These are phyloP conservation scores for Stachybotrys chlorohalonatus DNA, from an alignment of 2,329 filamentous ascomycete genomes.

Conservation along the genomic window DNA sequence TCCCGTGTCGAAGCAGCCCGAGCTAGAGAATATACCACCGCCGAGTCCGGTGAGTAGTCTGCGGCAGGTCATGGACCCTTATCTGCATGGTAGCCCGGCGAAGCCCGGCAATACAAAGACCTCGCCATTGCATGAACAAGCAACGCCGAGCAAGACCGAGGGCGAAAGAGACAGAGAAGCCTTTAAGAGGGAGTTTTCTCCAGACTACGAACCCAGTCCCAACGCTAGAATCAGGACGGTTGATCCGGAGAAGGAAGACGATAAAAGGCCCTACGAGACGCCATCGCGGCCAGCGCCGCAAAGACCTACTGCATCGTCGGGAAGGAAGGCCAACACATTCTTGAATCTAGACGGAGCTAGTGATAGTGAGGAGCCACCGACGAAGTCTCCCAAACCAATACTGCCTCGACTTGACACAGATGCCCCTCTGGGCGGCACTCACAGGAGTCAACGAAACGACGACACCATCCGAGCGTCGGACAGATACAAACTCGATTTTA, in stretches of 20 bases:
- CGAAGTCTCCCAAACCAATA: slow-evolving; percentile 7
- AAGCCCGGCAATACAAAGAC: slow-evolving; percentile 6
- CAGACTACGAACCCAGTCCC: slow-evolving; percentile 64
- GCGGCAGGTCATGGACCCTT: slow-evolving; percentile 80
- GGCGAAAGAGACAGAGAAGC: slow-evolving; percentile 14
- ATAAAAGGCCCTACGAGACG: slow-evolving; percentile 16
- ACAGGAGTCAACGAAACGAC: slow-evolving; percentile 11
- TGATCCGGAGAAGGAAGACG: slow-evolving; percentile 31
- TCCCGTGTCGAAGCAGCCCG: slow-evolving; percentile 20
- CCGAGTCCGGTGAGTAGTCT: slow-evolving; percentile 69
- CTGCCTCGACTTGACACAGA: slow-evolving; percentile 1
- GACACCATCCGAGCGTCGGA: slow-evolving; percentile 18
- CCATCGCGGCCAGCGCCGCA: slow-evolving; percentile 24
- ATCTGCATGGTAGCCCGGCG: slow-evolving; percentile 38
- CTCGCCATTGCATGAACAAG: background rate
- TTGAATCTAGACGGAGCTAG: slow-evolving; percentile 38
- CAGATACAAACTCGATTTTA: slow-evolving; percentile 9
- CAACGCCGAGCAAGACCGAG: background rate
- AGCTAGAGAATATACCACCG: slow-evolving; percentile 19
- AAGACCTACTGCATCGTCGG: slow-evolving; percentile 16
- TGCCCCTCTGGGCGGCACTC: background rate
- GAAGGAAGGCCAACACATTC: slow-evolving; percentile 37
- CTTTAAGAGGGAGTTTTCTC: slow-evolving; percentile 57
- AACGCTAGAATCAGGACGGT: slow-evolving; percentile 64
- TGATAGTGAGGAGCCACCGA: slow-evolving; percentile 30